Base-by-base conservation (phyloP, 768 basidiomycete species). In the Amanita jacksonii region DNA sequence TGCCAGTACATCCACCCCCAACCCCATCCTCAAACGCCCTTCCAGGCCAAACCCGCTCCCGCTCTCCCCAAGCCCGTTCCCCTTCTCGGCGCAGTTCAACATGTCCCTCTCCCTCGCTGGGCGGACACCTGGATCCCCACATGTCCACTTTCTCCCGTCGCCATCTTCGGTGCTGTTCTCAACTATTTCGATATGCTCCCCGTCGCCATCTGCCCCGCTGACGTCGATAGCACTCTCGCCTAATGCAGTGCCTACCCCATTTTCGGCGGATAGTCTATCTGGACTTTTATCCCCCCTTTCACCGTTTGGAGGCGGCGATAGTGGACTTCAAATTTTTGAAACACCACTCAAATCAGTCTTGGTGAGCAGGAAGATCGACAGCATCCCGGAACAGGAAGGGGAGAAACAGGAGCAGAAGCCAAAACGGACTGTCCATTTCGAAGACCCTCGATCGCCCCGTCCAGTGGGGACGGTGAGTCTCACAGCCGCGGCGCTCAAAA, bases 121-220 rank as follows among this genome's bases (percentile, higher is more conserved):
- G 27, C 60, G 57, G 42, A n/a, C n/a, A n/a, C n/a, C n/a, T n/a
- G n/a, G n/a, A n/a, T 72, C 68, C 4, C 64, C 69, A 3, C 79
- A 75, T 54, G 81, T 84, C 45, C 79, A 77, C 60, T 84, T 85
- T 53, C 77, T 79, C 5, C 73, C 77, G 9, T 75, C 79, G 1
- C 75, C 81, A 9, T 57, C n/a, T n/a, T n/a, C n/a, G n/a, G n/a
- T 65, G 28, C 64, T 84, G 43, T 68, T 70, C 8, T 68, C 75
- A 18, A 78, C 74, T 4, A 75, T 72, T 56, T 61, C 68, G 18
- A 72, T 76, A 4, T 73, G 81, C 55, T 79, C 81, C 0, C 60
- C 80, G 0, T 54, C 65, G 39, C 67, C 67, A 1, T 84, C 83
- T 54, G 83, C 85, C n/a, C n/a, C n/a, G n/a, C n/a, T n/a, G n/a